Evolutionary conservation across 805 yeast species (phyloP), one percentile per base, ranked within the genome.

Genomic region (Clavispora fructus): DNA sequence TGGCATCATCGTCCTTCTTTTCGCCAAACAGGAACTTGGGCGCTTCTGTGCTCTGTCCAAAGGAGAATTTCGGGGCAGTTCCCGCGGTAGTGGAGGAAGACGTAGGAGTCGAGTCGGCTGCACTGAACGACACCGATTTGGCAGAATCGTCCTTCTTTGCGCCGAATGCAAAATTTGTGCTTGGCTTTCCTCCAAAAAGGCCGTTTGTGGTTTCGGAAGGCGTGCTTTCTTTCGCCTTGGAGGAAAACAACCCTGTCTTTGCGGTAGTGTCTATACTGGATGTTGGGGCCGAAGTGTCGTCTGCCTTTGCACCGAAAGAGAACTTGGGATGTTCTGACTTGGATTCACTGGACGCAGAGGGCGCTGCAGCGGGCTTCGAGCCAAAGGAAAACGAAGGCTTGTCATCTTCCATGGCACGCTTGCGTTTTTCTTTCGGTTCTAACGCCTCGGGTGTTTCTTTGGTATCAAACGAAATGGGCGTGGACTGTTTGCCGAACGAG

Each of bases 21-120:
- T 19, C 37, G 23, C 63, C 63, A 47, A 61, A 59, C 13, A 45
- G 46, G 43, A 59, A 53, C 12, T 43, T 39, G 12, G 46, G 39
- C 17, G 42, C 11, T 31, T 42, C 45, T 9, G 46, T 13, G n/a
- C 30, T 9, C 7, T 16, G 23, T 7, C 47, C 43, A 23, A 44
- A 44, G 11, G 47, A 48, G 19, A 48, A 42, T 40, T 48, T 48
- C 19, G 51, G 48, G 4, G 40, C 33, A 13, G 35, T 43, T 11
- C 1, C 16, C 16, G 30, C 19, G 14, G 8, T 32, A 9, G 33
- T 32, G 27, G 28, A 28, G 7, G 42, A 40, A 4, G 28, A 40
- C 17, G 2, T 26, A 11, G 9, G 16, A 2, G 33, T 16, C 2
- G 41, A 4, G 12, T 31, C 37, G 4, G 13, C 17, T 13, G 13